These are phyloP conservation scores for Magnusiomyces suaveolens DNA, from an alignment of 1,139 yeast genomes.

Conservation along the genomic window DNA sequence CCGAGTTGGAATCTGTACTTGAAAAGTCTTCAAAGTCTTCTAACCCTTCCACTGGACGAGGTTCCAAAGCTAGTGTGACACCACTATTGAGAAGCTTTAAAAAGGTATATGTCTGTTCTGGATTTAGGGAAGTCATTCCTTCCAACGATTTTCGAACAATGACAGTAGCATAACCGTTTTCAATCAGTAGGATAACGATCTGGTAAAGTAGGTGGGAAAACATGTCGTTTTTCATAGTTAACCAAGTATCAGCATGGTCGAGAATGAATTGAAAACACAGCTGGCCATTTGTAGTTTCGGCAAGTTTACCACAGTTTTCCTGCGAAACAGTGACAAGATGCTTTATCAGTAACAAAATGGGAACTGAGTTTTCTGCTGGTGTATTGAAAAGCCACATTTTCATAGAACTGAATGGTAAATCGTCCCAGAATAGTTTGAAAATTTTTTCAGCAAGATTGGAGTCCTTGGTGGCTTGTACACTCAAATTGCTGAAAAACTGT, in stretches of 20 bases:
- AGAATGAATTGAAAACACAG: slow-evolving; percentile 15
- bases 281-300: slow-evolving; percentile 13
- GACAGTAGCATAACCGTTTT: slow-evolving; percentile 13
- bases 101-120: neutral
- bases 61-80: neutral
- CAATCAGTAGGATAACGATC: slow-evolving; percentile 13
- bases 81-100: neutral
- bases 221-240: slow-evolving; percentile 14
- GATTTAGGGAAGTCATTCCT: neutral
- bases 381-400: neutral
- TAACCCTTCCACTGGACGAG: neutral
- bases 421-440: slow-evolving; percentile 11
- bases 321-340: slow-evolving; percentile 4
- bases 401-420: neutral
- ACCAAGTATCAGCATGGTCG: slow-evolving; percentile 18
- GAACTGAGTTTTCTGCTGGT: slow-evolving; percentile 8
- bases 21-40: neutral
- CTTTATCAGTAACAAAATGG: slow-evolving; percentile 9
- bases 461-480: slow-evolving; percentile 8
- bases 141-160: neutral
- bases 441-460: slow-evolving; percentile 1
- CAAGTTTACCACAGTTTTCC: slow-evolving; percentile 10
- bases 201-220: slow-evolving; percentile 12
- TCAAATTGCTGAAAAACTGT: slow-evolving; percentile 20
- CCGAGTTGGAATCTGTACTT: neutral